A percentile compares a stretch with the other conserved stretches of the same genome.
Evolutionary conservation across 2,329 filamentous ascomycete species (phyloP).

Genomic region (Cladosporium velox): DNA sequence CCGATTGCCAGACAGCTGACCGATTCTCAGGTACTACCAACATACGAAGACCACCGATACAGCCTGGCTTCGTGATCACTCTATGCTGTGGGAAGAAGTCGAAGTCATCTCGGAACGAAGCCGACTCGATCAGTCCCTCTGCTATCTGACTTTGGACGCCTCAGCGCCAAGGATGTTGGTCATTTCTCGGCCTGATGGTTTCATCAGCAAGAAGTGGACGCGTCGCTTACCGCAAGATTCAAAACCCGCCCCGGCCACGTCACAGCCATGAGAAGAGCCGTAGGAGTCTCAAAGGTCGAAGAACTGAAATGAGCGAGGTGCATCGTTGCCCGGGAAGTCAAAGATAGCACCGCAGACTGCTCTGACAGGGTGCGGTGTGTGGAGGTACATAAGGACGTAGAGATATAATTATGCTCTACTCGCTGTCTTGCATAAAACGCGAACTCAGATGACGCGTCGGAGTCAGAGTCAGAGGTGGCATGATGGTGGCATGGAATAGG

Average conservation of each 20-base stretch:
- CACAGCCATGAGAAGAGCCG: background rate
- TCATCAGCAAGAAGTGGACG: background rate
- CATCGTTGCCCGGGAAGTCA: background rate
- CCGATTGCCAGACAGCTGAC: background rate
- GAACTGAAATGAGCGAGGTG: background rate
- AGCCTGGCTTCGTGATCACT: background rate
- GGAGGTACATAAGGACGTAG: background rate
- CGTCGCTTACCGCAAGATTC: background rate
- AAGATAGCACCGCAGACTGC: background rate
- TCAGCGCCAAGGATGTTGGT: background rate
- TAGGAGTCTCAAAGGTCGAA: background rate
- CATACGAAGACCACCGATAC: conserved; percentile 10
- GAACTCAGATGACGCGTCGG: background rate
- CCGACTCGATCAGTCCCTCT: background rate
- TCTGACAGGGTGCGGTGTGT: background rate
- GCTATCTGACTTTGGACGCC: background rate
- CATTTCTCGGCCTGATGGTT: background rate
- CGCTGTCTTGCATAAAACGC: background rate
- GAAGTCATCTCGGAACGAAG: background rate
- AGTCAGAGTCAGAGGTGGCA: background rate
- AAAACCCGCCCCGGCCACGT: background rate
- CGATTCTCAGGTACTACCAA: background rate
- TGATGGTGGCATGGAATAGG: background rate
- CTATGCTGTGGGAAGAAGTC: background rate
- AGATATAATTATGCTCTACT: background rate